Percentiles rank a stretch among this genome's conserved stretches.
phyloP scores from a whole-genome alignment of 371 early-diverging fungal genomes.

The Apophysomyces elegans region DNA sequence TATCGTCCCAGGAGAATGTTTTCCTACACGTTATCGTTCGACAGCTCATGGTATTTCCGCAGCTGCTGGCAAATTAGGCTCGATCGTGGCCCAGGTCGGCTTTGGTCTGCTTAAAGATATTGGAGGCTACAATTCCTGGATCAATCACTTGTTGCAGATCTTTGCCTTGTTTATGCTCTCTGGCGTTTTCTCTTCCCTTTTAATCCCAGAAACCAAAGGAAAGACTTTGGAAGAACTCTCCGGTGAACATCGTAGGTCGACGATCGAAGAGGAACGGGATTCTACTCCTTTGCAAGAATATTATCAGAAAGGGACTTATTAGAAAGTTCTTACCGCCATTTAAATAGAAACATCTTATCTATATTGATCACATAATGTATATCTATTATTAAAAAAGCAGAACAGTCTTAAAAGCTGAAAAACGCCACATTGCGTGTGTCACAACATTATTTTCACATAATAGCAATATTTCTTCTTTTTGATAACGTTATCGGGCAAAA shows the following conservation, averaged over 20 bases:
- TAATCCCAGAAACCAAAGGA: constrained; percentile 54
- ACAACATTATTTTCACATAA: too few species aligned
- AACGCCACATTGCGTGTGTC: too few species aligned
- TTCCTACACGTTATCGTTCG: constrained; percentile 86
- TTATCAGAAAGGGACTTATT: constrained; percentile 2
- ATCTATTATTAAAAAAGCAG: too few species aligned
- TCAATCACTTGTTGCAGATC: constrained; percentile 70
- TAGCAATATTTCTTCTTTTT: too few species aligned
- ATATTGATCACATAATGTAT: too few species aligned
- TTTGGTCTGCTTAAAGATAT: constrained; percentile 75
- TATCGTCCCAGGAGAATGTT: constrained; percentile 85
- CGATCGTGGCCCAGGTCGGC: constrained; percentile 78
- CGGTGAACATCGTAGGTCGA: constrained; percentile 23
- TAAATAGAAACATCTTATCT: too few species aligned
- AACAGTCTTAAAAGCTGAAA: too few species aligned
- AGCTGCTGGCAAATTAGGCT: constrained; percentile 85
- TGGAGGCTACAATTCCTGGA: constrained; percentile 67
- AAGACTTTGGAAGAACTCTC: constrained; percentile 48
- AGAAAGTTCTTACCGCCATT: not conserved
- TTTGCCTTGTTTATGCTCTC: constrained; percentile 81
- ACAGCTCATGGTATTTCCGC: constrained; percentile 91
- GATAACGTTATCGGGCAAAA: too few species aligned
- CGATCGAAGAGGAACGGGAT: not conserved
- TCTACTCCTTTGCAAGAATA: not conserved
- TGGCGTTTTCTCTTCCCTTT: constrained; percentile 65